Conservation (phyloP, 1,284 basidiomycete genomes). For the Crucibulum parvulum region DNA sequence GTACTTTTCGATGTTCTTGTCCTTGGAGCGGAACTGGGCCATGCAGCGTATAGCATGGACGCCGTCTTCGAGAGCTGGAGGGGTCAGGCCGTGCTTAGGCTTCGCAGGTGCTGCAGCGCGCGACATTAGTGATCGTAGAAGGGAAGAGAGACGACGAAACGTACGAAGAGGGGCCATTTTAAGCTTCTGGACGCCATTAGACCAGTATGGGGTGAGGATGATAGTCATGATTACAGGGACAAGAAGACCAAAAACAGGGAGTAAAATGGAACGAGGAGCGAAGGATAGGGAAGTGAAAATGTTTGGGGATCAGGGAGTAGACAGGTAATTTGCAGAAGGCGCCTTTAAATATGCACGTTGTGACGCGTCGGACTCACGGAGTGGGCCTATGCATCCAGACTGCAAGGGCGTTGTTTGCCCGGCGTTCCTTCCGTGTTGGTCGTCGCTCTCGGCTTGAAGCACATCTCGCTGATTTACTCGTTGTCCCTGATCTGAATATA, state of each 20-base stretch:
- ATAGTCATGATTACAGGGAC: conserved; percentile 55
- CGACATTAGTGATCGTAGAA: conserved; percentile 16
- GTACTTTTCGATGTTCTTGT: conserved; percentile 80
- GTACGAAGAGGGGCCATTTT: conserved; percentile 63
- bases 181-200: conserved; percentile 71
- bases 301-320: conserved; percentile 8
- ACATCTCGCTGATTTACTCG: conserved; percentile 11
- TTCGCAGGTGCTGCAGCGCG: conserved; percentile 48
- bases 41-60: conserved; percentile 69
- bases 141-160: conserved; percentile 29
- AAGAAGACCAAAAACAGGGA: background rate
- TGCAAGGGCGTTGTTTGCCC: too few species aligned
- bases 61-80: conserved; percentile 61
- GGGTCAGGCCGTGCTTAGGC: conserved; percentile 65
- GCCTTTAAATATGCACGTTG: background rate
- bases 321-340: background rate
- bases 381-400: too few species aligned
- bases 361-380: background rate
- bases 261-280: background rate
- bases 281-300: conserved; percentile 1
- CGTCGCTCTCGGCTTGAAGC: background rate
- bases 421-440: background rate
- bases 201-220: conserved; percentile 73
- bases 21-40: conserved; percentile 77
- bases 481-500: conserved; percentile 19